Conservation (phyloP, 1,284 basidiomycete genomes). For the Lentinula novae-zelandiae region DNA sequence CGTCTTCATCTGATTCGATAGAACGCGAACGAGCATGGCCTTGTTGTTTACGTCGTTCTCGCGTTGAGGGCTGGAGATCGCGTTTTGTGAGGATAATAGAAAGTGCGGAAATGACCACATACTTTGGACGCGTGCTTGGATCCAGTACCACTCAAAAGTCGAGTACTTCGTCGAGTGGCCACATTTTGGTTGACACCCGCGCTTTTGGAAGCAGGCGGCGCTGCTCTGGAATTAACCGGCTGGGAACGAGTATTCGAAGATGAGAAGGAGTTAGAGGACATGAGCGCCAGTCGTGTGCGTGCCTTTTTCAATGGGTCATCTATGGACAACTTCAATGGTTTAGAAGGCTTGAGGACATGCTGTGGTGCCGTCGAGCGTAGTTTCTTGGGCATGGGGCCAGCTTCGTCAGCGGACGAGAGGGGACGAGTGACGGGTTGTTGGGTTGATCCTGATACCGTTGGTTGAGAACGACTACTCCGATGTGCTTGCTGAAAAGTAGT, state of each 20-base stretch:
- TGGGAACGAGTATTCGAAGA: constrained; percentile 7
- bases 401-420: constrained; percentile 76
- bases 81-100: constrained; percentile 6
- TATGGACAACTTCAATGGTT: constrained; percentile 52
- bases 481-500: constrained; percentile 54
- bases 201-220: constrained; percentile 44
- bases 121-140: constrained; percentile 40
- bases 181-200: constrained; percentile 37
- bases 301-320: constrained; percentile 79
- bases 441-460: constrained; percentile 34
- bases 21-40: constrained; percentile 52
- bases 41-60: constrained; percentile 56
- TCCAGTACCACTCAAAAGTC: constrained; percentile 47
- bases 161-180: constrained; percentile 63
- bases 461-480: constrained; percentile 36
- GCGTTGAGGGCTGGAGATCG: constrained; percentile 39
- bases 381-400: constrained; percentile 71
- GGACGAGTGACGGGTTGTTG: constrained; percentile 54
- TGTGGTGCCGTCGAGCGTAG: constrained; percentile 62
- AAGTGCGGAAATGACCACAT: constrained; percentile 9
- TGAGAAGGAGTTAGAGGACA: constrained; percentile 37
- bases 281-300: constrained; percentile 34
- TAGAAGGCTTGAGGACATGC: constrained; percentile 42
- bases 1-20: constrained; percentile 70
- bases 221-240: constrained; percentile 52